Evolutionary conservation across 2,329 filamentous ascomycete species (phyloP), one percentile per base, ranked within the genome.

Genomic region (Seiridium unicorne): DNA sequence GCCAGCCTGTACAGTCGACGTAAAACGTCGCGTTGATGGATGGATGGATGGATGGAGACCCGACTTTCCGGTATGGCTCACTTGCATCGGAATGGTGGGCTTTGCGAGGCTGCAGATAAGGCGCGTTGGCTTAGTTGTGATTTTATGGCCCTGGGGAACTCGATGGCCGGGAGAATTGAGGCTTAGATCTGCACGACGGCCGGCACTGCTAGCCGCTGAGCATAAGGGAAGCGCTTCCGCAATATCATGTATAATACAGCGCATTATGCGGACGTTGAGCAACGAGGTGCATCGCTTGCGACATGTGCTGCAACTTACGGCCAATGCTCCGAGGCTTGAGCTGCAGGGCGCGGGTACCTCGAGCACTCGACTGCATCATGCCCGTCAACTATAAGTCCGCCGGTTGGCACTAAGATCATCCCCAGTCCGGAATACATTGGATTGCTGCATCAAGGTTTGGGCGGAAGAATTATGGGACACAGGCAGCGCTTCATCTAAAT

Each of bases 221-320:
- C 46, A 51, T 51, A 34, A 49, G 42, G 42, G 9, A 34, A 56
- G 31, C 54, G 54, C 9, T 35, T 34, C 54, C 38, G 42, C 42
- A 26, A 48, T 47, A 46, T 56, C 42, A 46, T 56, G 54, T 56
- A 56, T 56, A 56, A 56, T 31, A 56, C 18, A 56, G 54, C 54
- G 10, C 31, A 47, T 47, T 56, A 56, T 56, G 44, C 11, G 47
- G 34, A n/a, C 26, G 35, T 47, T 56, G 54, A 56, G 42, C 54
- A 11, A 46, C 54, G 44, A 47, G 40, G 44, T 56, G 54, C 54
- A 56, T 56, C 18, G 26, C 13, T 36, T 56, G 54, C 47, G 54
- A 47, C 54, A 56, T 44, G 42, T 34, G 32, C 26, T 34, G 13
- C 31, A 56, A 38, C 26, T 36, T 56, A 26, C 31, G 42, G 54